A percentile compares a stretch with the other conserved stretches of the same genome.
These are phyloP conservation scores for Cyathus striatus DNA, from an alignment of 768 basidiomycete species.

Conservation along the genomic window DNA sequence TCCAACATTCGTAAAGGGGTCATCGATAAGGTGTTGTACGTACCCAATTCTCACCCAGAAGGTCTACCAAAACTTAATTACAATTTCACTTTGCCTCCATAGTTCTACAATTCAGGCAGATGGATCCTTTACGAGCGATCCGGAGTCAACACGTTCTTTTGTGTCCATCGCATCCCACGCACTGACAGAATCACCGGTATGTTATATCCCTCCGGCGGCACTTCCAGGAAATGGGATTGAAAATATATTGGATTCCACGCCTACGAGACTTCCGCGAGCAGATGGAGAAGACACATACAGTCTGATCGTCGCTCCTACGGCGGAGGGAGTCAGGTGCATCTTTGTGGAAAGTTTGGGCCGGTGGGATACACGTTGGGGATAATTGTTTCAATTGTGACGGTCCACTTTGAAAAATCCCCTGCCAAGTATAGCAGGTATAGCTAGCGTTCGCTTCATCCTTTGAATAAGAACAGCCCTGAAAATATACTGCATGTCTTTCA, in stretches of 20 bases:
- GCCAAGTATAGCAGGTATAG: too few species aligned
- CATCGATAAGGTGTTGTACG: constrained; percentile 40
- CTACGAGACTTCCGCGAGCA: constrained; percentile 34
- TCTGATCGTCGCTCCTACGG: constrained; percentile 27
- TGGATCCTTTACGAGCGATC: too few species aligned
- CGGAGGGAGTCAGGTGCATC: constrained; percentile 26
- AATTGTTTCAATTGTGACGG: too few species aligned
- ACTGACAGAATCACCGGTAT: constrained; percentile 40
- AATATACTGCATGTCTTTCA: too few species aligned
- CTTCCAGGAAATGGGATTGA: constrained; percentile 6
- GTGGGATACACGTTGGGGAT: constrained; percentile 35
- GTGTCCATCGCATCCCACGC: constrained; percentile 40
- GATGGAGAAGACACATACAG: constrained; percentile 54
- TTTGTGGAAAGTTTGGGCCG: constrained; percentile 38
- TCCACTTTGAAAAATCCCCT: too few species aligned
- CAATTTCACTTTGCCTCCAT: too few species aligned
- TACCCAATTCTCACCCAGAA: constrained; percentile 2
- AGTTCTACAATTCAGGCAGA: too few species aligned
- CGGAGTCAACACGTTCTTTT: too few species aligned
- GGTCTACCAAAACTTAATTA: not conserved
- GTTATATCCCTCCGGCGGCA: constrained; percentile 34
- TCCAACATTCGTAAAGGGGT: constrained; percentile 45
- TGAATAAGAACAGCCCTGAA: too few species aligned
- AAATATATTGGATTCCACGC: too few species aligned
- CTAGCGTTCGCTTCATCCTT: too few species aligned